Base-by-base conservation (phyloP, 2,329 filamentous ascomycete genomes). In the Ceratocystis cubensis region DNA sequence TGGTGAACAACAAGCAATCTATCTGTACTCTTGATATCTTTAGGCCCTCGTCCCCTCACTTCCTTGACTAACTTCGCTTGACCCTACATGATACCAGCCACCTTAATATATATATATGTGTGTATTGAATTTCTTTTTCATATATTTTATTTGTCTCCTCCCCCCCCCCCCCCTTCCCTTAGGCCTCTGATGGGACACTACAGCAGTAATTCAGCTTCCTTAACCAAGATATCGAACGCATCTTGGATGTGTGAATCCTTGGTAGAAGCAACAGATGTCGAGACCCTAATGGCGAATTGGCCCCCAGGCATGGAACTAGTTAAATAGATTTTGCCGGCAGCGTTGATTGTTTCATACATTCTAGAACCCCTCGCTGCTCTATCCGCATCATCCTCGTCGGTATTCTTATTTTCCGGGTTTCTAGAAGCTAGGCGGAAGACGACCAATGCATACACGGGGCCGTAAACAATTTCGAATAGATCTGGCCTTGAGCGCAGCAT, bases 221-320 rank as follows among this genome's bases (percentile, higher is more conserved):
- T 56, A 3, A 66, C 84, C 46, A 96, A 74, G 66, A 89, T 82
- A 15, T 88, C 83, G 78, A 95, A 96, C 0, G 91, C 85, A 69
- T 80, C 80, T 69, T 84, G 79, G 3, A 96, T 76, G 74, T 90
- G 88, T 75, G 89, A 86, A 74, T 93, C 86, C 0, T 87, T 84
- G 50, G 83, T 78, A 28, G 82, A 78, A 71, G 88, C 89, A n/a
- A 73, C 74, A 0, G 83, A 87, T 66, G 89, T 91, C 25, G 93
- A 87, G 46, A 96, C 84, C 0, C 93, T 81, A 69, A 97, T 95
- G 1, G 88, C 87, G 74, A 90, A 90, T 22, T 85, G 79, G 0
- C 85, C 88, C 7, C 83, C 84, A 13, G 96, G 80, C 3, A 91
- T 82, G 1, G 87, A 88, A 53, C 85, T 87, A 0, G 91, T 96